Evolutionary conservation across 2,329 filamentous ascomycete species (phyloP).

Genomic region (Chlorencoelia australis): DNA sequence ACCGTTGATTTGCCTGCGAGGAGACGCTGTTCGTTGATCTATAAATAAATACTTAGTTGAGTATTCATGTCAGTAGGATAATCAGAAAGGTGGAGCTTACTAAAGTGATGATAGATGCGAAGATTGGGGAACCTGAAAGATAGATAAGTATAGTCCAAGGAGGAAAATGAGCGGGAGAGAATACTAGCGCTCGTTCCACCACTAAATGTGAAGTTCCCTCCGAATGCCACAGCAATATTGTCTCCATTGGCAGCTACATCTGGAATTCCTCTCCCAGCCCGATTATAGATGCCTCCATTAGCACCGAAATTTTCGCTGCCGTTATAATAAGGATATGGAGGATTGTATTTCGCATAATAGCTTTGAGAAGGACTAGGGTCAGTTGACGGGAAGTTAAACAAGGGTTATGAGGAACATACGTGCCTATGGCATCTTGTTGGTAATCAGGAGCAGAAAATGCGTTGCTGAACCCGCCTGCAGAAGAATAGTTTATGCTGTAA

Average conservation of each 20-base stretch:
- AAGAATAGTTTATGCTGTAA: constrained; percentile 45
- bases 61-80: background rate
- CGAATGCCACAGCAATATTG: constrained; percentile 2
- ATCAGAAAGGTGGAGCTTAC: background rate
- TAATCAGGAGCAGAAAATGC: constrained; percentile 38
- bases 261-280: constrained; percentile 36
- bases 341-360: constrained; percentile 20
- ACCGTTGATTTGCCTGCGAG: constrained; percentile 27
- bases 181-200: constrained; percentile 7
- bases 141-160: no score
- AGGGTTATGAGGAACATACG: background rate
- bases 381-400: background rate
- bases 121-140: constrained; percentile 4
- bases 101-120: constrained; percentile 7
- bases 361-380: background rate
- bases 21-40: constrained; percentile 32
- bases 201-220: background rate
- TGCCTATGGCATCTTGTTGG: constrained; percentile 28
- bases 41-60: background rate
- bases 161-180: background rate
- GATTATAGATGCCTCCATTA: constrained; percentile 37
- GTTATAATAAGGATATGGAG: constrained; percentile 17
- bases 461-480: constrained; percentile 61
- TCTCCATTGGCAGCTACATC: constrained; percentile 37
- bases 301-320: constrained; percentile 22